Evolutionary conservation across 2,329 filamentous ascomycete species (phyloP).

Genomic region (Xylaria multiplex): DNA sequence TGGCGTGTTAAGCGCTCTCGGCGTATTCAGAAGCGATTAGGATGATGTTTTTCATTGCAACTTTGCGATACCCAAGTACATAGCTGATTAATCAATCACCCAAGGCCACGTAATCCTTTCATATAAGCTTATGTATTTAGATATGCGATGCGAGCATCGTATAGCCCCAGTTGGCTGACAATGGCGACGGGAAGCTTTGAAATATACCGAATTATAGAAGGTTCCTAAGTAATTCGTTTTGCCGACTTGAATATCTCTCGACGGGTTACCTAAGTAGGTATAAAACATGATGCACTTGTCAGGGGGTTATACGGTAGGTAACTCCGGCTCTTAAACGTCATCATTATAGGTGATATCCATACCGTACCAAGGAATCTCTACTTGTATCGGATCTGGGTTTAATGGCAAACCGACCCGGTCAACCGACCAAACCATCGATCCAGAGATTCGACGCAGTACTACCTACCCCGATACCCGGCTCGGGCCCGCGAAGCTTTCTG

Average conservation of each 20-base stretch:
- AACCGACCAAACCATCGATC: neutral
- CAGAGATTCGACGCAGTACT: neutral
- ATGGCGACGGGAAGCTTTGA: neutral
- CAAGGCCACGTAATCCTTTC: neutral
- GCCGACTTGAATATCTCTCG: neutral
- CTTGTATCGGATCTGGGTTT: too few relatives aligned
- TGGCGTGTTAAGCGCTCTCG: conserved; percentile 2
- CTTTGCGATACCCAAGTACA: conserved; percentile 24
- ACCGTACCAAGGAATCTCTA: too few relatives aligned
- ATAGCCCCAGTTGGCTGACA: neutral
- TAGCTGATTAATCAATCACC: conserved; percentile 17
- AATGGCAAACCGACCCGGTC: too few relatives aligned
- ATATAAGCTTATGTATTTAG: neutral
- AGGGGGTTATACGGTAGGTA: too few relatives aligned
- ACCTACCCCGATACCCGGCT: neutral
- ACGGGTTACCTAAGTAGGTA: too few relatives aligned
- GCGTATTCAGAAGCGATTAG: neutral
- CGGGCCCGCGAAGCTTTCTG: neutral
- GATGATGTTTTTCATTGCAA: conserved; percentile 10
- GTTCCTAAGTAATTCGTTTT: neutral
- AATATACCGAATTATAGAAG: neutral
- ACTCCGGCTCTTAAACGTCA: too few relatives aligned
- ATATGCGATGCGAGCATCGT: neutral
- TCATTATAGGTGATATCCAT: neutral
- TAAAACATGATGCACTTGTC: too few relatives aligned